phyloP scores from a whole-genome alignment of 2,329 filamentous ascomycete species.

The Pseudocercospora fijiensis region DNA sequence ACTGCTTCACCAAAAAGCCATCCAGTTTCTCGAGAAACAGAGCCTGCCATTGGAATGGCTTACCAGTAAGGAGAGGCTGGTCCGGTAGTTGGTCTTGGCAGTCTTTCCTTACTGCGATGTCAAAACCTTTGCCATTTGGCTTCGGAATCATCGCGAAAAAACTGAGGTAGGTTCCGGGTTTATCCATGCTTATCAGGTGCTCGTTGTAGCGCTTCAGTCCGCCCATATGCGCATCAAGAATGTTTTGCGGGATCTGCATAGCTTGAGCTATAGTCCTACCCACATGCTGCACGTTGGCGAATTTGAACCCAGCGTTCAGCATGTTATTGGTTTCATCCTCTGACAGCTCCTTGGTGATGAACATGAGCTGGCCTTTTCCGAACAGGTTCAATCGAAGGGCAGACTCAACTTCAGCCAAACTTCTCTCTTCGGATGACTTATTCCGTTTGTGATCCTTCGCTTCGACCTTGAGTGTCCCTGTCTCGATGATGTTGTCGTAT shows the following conservation, averaged over 20 bases:
- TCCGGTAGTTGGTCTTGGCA: constrained; percentile 47
- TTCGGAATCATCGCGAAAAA: constrained; percentile 40
- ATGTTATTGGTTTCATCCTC: constrained; percentile 63
- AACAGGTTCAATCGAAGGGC: constrained; percentile 44
- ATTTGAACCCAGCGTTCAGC: constrained; percentile 72
- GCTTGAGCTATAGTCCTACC: constrained; percentile 65
- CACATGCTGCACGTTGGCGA: constrained; percentile 68
- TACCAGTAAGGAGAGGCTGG: constrained; percentile 40
- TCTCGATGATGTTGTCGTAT: constrained; percentile 41
- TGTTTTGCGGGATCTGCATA: constrained; percentile 68
- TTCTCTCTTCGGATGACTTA: constrained; percentile 14
- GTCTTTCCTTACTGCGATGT: constrained; percentile 46
- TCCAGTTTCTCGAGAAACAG: constrained; percentile 39
- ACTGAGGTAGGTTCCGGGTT: constrained; percentile 42
- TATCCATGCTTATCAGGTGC: constrained; percentile 41
- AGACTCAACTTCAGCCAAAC: constrained; percentile 42
- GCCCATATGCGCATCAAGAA: constrained; percentile 61
- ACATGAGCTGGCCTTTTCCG: constrained; percentile 75
- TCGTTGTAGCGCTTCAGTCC: constrained; percentile 63
- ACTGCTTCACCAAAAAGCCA: constrained; percentile 27
- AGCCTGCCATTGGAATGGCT: constrained; percentile 36
- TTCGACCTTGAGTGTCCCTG: constrained; percentile 33
- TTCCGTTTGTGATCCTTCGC: constrained; percentile 22
- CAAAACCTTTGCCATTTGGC: constrained; percentile 40
- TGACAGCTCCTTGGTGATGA: constrained; percentile 67